phyloP scores from a whole-genome alignment of 2,329 filamentous ascomycete species.

The Pestalotiopsis sp. region DNA sequence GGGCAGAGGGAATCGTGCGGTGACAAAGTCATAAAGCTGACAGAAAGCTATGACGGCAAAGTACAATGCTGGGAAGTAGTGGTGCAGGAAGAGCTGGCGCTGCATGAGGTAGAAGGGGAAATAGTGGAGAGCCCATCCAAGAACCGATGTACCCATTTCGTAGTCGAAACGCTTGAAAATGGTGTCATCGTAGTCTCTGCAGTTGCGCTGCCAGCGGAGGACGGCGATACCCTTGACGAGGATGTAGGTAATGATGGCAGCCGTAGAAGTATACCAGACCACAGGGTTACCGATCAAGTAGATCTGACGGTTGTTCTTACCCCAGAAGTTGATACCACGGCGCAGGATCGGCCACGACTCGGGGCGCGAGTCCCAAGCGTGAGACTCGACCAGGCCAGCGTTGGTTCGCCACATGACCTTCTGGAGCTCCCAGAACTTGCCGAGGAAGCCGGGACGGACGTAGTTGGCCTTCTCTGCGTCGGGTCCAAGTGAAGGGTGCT shows the following conservation, averaged over 20 bases:
- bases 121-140: slow-evolving; percentile 97
- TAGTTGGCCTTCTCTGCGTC: slow-evolving; percentile 96
- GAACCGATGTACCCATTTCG: slow-evolving; percentile 85
- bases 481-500: slow-evolving; percentile 74
- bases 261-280: slow-evolving; percentile 89
- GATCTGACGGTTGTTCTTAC: slow-evolving; percentile 88
- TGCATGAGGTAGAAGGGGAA: slow-evolving; percentile 99
- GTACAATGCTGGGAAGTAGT: slow-evolving; percentile 97
- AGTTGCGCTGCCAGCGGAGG: slow-evolving; percentile 93
- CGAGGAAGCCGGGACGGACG: slow-evolving; percentile 89
- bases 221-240: slow-evolving; percentile 86
- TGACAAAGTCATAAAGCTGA: slow-evolving; percentile 85
- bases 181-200: slow-evolving; percentile 77
- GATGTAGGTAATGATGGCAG: slow-evolving; percentile 75
- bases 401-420: slow-evolving; percentile 99
- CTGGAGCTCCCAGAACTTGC: slow-evolving; percentile 97
- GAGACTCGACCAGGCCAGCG: slow-evolving; percentile 91
- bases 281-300: slow-evolving; percentile 95
- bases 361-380: slow-evolving; percentile 96
- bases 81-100: slow-evolving; percentile 95
- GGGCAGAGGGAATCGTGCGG: slow-evolving; percentile 70
- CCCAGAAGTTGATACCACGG: slow-evolving; percentile 99
- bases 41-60: slow-evolving; percentile 90
- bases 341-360: slow-evolving; percentile 89
- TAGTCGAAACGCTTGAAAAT: slow-evolving; percentile 98